Evolutionary conservation across 1,284 basidiomycete genomes (phyloP).

Genomic region (Ganoderma meredithae): DNA sequence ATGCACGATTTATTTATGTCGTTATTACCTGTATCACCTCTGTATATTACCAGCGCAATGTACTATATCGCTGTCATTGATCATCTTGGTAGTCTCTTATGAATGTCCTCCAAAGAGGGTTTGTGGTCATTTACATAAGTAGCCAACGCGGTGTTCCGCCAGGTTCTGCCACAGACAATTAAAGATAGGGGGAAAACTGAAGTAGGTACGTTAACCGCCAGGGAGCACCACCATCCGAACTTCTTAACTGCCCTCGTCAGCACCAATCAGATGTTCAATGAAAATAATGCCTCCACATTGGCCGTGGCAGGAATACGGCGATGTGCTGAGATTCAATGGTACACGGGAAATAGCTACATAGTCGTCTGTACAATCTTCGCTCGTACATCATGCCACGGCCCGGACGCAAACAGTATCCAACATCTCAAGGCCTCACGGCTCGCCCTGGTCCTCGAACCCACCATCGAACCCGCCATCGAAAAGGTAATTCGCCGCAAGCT

Average conservation of each 20-base stretch:
- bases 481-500: slow-evolving; percentile 91
- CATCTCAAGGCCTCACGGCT: slow-evolving; percentile 29
- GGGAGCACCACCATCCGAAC: too few species aligned
- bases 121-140: too few species aligned
- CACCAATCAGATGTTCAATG: too few species aligned
- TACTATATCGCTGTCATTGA: not conserved
- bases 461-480: slow-evolving; percentile 80
- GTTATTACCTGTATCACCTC: not conserved
- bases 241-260: too few species aligned
- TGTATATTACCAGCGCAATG: slow-evolving; percentile 2
- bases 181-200: too few species aligned
- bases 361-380: slow-evolving; percentile 28
- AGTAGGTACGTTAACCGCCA: too few species aligned
- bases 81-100: not conserved
- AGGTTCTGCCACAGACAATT: too few species aligned
- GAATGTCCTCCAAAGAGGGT: too few species aligned
- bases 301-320: slow-evolving; percentile 1
- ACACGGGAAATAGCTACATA: slow-evolving; percentile 35
- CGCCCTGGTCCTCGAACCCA: slow-evolving; percentile 60
- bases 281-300: not conserved
- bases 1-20: not conserved
- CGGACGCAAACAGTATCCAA: not conserved
- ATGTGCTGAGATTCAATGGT: slow-evolving; percentile 20
- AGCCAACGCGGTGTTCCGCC: too few species aligned
- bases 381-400: slow-evolving; percentile 14